Percentiles rank a stretch among this genome's conserved stretches.
Conservation (phyloP, 768 basidiomycete genomes). For the Russula lepida region DNA sequence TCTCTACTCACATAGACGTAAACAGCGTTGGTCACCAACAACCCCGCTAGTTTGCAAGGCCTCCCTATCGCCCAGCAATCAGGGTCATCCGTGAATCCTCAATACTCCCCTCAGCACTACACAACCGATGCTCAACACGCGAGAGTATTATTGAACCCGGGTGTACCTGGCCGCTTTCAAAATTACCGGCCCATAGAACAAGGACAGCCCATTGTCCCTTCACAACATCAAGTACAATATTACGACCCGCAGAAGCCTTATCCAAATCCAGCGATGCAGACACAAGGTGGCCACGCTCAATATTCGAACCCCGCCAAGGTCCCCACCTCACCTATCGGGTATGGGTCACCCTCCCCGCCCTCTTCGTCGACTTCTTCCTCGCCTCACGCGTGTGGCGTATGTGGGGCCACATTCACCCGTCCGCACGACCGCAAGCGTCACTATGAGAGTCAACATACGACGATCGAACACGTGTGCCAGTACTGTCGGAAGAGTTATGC, state of each 20-base stretch:
- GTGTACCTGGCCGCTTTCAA: constrained; percentile 17
- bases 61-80: constrained; percentile 16
- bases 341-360: constrained; percentile 23
- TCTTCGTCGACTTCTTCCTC: constrained; percentile 39
- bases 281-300: constrained; percentile 10
- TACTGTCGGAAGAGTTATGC: constrained; percentile 74
- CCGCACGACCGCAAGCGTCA: constrained; percentile 78
- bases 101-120: constrained; percentile 12
- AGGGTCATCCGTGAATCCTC: constrained; percentile 5
- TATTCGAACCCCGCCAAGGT: constrained; percentile 19
- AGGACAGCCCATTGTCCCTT: constrained; percentile 19
- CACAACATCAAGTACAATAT: constrained; percentile 6
- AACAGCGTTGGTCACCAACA: neutral
- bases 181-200: constrained; percentile 17
- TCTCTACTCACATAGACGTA: neutral
- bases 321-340: constrained; percentile 17
- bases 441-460: constrained; percentile 65
- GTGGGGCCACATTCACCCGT: constrained; percentile 72
- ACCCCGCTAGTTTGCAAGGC: neutral
- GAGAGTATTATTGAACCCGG: constrained; percentile 12
- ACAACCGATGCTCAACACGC: neutral
- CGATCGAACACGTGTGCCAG: constrained; percentile 58
- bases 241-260: constrained; percentile 8
- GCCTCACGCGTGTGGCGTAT: constrained; percentile 63
- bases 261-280: constrained; percentile 11